Evolutionary conservation across 192 early-diverging fungal genomes (phyloP).

Genomic region (Linnemannia exigua): DNA sequence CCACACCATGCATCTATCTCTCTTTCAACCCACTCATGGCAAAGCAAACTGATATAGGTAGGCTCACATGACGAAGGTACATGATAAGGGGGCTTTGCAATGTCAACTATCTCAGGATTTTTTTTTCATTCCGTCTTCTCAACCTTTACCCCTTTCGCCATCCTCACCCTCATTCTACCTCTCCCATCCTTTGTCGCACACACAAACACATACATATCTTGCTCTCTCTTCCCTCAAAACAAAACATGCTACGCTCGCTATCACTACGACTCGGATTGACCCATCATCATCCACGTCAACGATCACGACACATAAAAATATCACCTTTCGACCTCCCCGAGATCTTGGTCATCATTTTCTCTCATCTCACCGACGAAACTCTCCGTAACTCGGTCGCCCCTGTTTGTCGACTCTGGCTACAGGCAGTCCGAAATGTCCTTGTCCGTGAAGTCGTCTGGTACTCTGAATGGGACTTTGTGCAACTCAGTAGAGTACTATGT

Average conservation of each 20-base stretch:
- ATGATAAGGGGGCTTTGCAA: no score
- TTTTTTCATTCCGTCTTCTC: neutral
- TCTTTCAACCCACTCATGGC: no score
- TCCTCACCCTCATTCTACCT: neutral
- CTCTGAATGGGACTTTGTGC: neutral
- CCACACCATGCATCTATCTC: no score
- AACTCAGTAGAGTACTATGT: neutral
- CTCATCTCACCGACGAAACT: neutral
- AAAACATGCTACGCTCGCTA: neutral
- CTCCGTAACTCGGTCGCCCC: slow-evolving; percentile 1
- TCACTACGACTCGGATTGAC: neutral
- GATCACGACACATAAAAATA: neutral
- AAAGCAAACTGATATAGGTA: no score
- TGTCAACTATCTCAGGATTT: no score
- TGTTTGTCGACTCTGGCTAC: neutral
- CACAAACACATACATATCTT: no score
- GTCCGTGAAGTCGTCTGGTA: neutral
- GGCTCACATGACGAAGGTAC: no score
- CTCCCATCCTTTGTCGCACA: neutral
- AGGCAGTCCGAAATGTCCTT: neutral
- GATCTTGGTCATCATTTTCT: neutral
- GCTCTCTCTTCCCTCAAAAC: neutral
- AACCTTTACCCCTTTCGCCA: neutral
- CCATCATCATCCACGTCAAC: neutral
- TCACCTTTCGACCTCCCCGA: neutral